These are phyloP conservation scores for Pichia sp. DNA, from an alignment of 1,139 yeast genomes.

Conservation along the genomic window DNA sequence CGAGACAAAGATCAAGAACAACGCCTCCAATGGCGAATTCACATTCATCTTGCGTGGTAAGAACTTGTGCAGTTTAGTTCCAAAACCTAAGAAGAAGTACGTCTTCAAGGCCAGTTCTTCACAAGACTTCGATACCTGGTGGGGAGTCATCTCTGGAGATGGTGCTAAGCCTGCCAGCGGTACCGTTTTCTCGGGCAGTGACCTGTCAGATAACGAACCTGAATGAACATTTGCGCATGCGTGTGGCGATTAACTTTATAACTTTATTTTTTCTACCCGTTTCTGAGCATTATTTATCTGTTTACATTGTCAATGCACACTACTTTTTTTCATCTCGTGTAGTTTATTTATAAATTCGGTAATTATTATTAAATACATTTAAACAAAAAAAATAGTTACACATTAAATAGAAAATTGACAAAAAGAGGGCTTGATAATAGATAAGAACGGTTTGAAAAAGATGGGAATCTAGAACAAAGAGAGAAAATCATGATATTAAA, in stretches of 20 bases:
- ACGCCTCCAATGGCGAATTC: conserved; percentile 36
- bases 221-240: neutral
- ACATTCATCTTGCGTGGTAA: conserved; percentile 45
- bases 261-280: no score
- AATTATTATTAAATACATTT: neutral
- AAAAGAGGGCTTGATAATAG: neutral
- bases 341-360: neutral
- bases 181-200: neutral
- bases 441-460: neutral
- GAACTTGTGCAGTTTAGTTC: conserved; percentile 34
- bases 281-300: no score
- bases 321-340: neutral
- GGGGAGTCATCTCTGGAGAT: conserved; percentile 32
- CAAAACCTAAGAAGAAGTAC: conserved; percentile 38
- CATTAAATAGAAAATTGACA: neutral
- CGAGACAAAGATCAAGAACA: conserved; percentile 33
- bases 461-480: neutral
- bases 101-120: conserved; percentile 43
- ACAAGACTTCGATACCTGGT: conserved; percentile 46
- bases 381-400: neutral
- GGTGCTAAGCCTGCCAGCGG: neutral
- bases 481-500: no score
- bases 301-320: no score
- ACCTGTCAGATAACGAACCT: neutral
- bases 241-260: no score